Base-by-base conservation (phyloP, 768 basidiomycete genomes). In the Termitomyces bulborhizus region DNA sequence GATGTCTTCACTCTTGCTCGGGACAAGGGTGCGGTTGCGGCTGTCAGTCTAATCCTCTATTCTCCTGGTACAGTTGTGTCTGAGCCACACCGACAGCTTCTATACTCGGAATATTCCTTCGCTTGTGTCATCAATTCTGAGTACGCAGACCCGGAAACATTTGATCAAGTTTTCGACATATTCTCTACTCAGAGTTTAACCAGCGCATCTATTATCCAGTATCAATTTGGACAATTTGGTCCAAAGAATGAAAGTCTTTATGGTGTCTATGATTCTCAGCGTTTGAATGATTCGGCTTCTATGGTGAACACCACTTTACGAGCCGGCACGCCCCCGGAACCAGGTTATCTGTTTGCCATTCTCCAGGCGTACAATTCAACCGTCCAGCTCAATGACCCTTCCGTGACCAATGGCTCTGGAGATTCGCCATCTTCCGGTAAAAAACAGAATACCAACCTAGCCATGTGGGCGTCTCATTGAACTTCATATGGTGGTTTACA, bases 1-100 rank as follows among this genome's bases (percentile, higher is more conserved):
- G 93, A 97, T 66, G 80, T 95, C 51, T 93, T 97, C 69, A 91
- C 90, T 0, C 75, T 91, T 41, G 92, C 90, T 21, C 75, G 79
- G 41, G 82, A 87, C 58, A 76, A 82, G 58, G 94, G 94, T 4
- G 94, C 93, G 1, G 80, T 82, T 36, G 86, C 88, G 13, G 90
- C 89, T 34, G 89, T 90, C 63, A 64, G 82, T 72, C 27, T 26
- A 27, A 34, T 55, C 12, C 29, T 54, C n/a, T 39, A 40, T 27
- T 42, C 9, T 18, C 15, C 7, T 15, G 26, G n/a, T 21, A 21
- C 18, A n/a, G 24, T 36, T 39, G 32, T 32, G n/a, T 51, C 26
- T 45, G n/a, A 46, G 52, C 9, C 13, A n/a, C 26, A 45, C n/a
- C 18, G 29, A 7, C 57, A 92, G 90, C 72, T 97, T 13, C 69